A percentile compares a stretch with the other conserved stretches of the same genome.
Evolutionary conservation across 331 rosid genomes (phyloP).

Genomic region (Stylosanthes scabra): DNA sequence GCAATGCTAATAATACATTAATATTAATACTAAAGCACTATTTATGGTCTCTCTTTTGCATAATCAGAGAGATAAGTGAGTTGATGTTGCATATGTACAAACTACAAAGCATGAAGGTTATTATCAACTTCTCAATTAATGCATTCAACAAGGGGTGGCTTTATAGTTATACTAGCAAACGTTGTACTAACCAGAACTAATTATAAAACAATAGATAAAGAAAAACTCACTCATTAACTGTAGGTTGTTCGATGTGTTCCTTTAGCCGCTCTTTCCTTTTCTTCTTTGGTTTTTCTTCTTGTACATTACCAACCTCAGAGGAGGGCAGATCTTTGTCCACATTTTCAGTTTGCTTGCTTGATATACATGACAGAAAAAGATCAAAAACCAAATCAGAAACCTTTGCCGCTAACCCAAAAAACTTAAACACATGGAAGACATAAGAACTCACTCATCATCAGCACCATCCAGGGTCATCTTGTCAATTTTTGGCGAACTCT

Average conservation of each 20-base stretch:
- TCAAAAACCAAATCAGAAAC: slow-evolving; percentile 36
- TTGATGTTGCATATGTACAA: slow-evolving; percentile 11
- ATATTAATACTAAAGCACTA: background rate
- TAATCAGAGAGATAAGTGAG: slow-evolving; percentile 13
- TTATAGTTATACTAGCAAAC: slow-evolving; percentile 18
- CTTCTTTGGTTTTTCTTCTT: slow-evolving; percentile 60
- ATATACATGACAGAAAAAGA: slow-evolving; percentile 30
- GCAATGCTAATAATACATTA: background rate
- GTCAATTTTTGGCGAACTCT: slow-evolving; percentile 36
- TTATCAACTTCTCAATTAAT: slow-evolving; percentile 10
- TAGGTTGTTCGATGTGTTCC: slow-evolving; percentile 30
- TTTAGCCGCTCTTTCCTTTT: slow-evolving; percentile 54
- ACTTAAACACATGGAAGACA: slow-evolving; percentile 9
- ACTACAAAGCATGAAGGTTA: background rate
- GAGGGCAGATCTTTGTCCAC: slow-evolving; percentile 42
- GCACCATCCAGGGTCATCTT: slow-evolving; percentile 31
- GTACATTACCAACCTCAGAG: slow-evolving; percentile 43
- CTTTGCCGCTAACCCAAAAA: slow-evolving; percentile 5
- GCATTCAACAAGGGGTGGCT: background rate
- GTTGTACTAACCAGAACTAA: background rate
- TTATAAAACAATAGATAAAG: slow-evolving; percentile 1
- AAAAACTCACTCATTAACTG: slow-evolving; percentile 57
- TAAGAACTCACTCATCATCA: slow-evolving; percentile 54
- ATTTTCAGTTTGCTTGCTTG: slow-evolving; percentile 43
- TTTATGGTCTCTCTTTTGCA: slow-evolving; percentile 20